These are phyloP conservation scores for Benincasa hispida DNA, from an alignment of 306 rosid species.

Conservation along the genomic window DNA sequence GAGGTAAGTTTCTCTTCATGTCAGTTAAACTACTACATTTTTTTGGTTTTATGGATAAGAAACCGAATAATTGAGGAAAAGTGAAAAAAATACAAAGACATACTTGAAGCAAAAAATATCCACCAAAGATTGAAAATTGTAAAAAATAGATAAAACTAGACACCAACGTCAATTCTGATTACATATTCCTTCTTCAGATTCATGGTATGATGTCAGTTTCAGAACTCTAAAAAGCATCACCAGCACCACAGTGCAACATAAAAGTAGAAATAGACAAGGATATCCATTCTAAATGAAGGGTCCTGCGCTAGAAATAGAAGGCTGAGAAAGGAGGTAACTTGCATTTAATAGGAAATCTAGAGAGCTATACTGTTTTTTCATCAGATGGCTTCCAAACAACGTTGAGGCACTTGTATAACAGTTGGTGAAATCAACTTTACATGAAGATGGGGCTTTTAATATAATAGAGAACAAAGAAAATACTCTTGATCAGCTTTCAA, in stretches of 20 bases:
- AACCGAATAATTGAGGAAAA: no score
- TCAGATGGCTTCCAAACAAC: background rate
- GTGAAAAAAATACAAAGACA: no score
- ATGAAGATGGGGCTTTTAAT: background rate
- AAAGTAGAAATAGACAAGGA: background rate
- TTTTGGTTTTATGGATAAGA: no score
- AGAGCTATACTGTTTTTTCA: background rate
- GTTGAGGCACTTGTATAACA: background rate
- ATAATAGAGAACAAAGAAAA: background rate
- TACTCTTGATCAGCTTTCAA: no score
- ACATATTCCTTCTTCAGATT: background rate
- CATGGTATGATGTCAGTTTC: background rate
- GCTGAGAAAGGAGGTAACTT: background rate
- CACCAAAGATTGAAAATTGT: background rate
- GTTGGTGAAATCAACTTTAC: background rate
- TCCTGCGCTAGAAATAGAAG: background rate
- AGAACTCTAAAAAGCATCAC: background rate
- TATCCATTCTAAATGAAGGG: background rate
- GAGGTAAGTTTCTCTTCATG: slow-evolving; percentile 12
- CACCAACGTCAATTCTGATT: background rate
- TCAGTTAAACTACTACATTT: background rate
- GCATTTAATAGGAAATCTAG: background rate
- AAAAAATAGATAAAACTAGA: background rate
- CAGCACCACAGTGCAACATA: background rate
- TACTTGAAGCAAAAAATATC: background rate